phyloP scores from a whole-genome alignment of 2,329 filamentous ascomycete genomes.

The Ophiocordyceps camponoti-saundersi region DNA sequence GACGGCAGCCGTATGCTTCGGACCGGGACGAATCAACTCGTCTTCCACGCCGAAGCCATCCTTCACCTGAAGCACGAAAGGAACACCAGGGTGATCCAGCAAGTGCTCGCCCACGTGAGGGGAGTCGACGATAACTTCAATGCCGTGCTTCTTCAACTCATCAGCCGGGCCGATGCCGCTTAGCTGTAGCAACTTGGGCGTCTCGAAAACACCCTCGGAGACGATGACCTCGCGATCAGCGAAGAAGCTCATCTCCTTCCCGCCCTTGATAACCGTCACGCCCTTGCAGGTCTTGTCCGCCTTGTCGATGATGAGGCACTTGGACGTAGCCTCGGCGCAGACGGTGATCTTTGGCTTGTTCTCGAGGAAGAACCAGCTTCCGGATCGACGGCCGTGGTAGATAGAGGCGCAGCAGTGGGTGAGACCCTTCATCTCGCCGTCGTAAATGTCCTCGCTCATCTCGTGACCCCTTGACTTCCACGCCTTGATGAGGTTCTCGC shows the following conservation, averaged over 20 bases:
- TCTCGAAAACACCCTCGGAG: constrained; percentile 39
- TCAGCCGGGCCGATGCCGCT: constrained; percentile 40
- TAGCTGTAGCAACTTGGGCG: constrained; percentile 47
- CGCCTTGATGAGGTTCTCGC: constrained; percentile 28
- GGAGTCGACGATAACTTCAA: constrained; percentile 34
- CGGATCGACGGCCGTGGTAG: constrained; percentile 36
- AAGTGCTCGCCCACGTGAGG: constrained; percentile 49
- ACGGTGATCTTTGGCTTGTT: constrained; percentile 39
- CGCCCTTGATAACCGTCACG: constrained; percentile 21
- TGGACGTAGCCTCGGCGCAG: constrained; percentile 27
- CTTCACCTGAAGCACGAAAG: constrained; percentile 27
- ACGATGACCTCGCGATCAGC: constrained; percentile 32
- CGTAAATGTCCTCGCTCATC: constrained; percentile 36
- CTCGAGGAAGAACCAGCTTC: constrained; percentile 30
- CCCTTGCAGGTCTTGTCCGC: constrained; percentile 18
- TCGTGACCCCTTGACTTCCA: constrained; percentile 34
- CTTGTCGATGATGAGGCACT: constrained; percentile 32
- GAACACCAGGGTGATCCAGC: constrained; percentile 41
- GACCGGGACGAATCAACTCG: constrained; percentile 20
- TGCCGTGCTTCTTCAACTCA: constrained; percentile 35
- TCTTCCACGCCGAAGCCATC: constrained; percentile 22
- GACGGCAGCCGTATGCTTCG: constrained; percentile 15
- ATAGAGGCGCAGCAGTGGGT: constrained; percentile 36
- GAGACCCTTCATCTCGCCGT: constrained; percentile 36
- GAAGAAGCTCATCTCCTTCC: constrained; percentile 24